phyloP scores from a whole-genome alignment of 331 rosid species.

The Arachis monticola region DNA sequence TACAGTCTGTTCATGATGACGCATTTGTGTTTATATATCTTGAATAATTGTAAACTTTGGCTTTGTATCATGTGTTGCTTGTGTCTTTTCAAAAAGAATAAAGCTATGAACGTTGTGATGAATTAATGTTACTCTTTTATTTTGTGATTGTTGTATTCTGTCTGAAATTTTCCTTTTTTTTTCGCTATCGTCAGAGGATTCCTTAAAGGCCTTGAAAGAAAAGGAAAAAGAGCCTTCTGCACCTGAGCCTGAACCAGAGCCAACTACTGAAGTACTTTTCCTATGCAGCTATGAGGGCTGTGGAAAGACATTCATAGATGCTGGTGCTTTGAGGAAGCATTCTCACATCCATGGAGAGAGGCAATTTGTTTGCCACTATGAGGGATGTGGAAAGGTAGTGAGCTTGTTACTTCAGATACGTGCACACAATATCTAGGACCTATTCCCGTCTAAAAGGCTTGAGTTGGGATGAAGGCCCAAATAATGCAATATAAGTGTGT shows the following conservation, averaged over 20 bases:
- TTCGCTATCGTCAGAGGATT: conserved; percentile 54
- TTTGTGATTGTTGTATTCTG: conserved; percentile 12
- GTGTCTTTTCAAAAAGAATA: conserved; percentile 7
- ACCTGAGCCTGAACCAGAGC: conserved; percentile 91
- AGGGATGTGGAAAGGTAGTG: conserved; percentile 92
- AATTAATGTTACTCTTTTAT: conserved; percentile 11
- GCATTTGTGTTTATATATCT: neutral
- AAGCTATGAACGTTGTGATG: neutral
- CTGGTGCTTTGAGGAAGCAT: conserved; percentile 94
- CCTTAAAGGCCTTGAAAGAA: conserved; percentile 69
- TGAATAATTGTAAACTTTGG: neutral
- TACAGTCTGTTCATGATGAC: neutral
- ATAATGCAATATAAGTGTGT: too few relatives aligned
- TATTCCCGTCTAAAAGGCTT: neutral
- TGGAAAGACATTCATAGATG: conserved; percentile 92
- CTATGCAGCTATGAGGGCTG: conserved; percentile 91
- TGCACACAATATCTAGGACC: neutral
- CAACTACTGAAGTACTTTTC: conserved; percentile 92
- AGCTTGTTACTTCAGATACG: conserved; percentile 10
- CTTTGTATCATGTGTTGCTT: neutral
- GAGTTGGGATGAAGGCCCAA: neutral
- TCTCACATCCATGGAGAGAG: conserved; percentile 96
- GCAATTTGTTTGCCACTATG: conserved; percentile 79
- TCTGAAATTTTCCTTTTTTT: conserved; percentile 32
- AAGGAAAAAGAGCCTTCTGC: conserved; percentile 59